These are phyloP conservation scores for Cyclocybe cylindracea DNA, from an alignment of 768 basidiomycete genomes.

Conservation along the genomic window DNA sequence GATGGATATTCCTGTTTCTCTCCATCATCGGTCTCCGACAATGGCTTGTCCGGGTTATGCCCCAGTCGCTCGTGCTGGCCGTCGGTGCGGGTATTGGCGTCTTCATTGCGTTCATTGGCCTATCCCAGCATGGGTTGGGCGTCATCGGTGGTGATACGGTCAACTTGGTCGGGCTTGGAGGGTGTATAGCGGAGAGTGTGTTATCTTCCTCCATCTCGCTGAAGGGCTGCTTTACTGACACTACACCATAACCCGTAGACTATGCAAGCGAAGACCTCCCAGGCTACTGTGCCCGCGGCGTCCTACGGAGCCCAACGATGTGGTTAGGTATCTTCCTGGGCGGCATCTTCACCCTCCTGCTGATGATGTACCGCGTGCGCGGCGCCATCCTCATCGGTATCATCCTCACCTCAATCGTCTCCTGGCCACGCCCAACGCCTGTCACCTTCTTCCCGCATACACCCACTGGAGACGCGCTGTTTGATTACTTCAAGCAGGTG, in stretches of 20 bases:
- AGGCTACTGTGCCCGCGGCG: constrained; percentile 61
- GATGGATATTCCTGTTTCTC: constrained; percentile 81
- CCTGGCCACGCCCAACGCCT: constrained; percentile 81
- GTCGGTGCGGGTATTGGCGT: constrained; percentile 88
- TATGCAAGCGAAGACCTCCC: constrained; percentile 46
- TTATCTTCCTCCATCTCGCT: neutral
- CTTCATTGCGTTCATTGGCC: constrained; percentile 84
- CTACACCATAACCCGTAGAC: constrained; percentile 29
- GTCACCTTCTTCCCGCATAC: constrained; percentile 86
- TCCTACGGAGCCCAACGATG: constrained; percentile 74
- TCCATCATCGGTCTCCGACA: constrained; percentile 84
- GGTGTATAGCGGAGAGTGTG: constrained; percentile 59
- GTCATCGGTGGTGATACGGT: constrained; percentile 74
- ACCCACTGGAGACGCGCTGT: constrained; percentile 63
- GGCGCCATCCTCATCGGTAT: constrained; percentile 85
- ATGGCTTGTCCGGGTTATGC: constrained; percentile 89
- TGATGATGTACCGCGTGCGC: constrained; percentile 85
- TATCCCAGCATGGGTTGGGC: constrained; percentile 50
- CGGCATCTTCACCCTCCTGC: constrained; percentile 72
- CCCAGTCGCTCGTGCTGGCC: constrained; percentile 81
- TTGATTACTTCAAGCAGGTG: constrained; percentile 84
- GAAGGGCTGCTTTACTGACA: neutral
- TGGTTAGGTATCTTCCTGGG: constrained; percentile 90
- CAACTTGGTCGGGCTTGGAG: constrained; percentile 76
- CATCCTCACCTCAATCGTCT: constrained; percentile 80